Evolutionary conservation across 106 monocot species (phyloP), one percentile per base, ranked within the genome.

Genomic region (Platanthera zijinensis): DNA sequence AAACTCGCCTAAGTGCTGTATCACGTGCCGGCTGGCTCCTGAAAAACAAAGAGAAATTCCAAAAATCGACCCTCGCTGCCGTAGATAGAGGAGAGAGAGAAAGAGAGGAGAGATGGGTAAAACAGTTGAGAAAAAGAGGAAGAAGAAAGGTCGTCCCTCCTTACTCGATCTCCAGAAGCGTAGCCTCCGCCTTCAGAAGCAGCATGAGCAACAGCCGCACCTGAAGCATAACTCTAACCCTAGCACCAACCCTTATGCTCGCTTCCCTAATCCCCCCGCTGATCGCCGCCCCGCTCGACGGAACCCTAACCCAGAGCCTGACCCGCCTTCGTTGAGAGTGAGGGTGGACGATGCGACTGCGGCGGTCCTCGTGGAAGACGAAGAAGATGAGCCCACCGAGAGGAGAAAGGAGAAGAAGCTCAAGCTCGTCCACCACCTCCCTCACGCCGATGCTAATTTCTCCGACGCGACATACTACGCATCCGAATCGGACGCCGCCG

Each of bases 131-230:
- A 80, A 68, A 61, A 80, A 81, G 90, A 86, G 68, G 87, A 93
- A 91, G 93, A 97, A 93, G 91, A 97, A 97, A 70, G 97, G 97
- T 48, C 91, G 97, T 19, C 97, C 93, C 30, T 95, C 95, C 32
- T 92, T 95, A 66, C 76, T 95, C 28, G 95, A 95, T 69, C 84
- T 95, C 88, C 88, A 95, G 86, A 92, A 90, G 76, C 90, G 95
- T 3, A 92, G 75, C 82, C 89, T 95, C 57, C 91, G 93, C 45
- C 85, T 95, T 48, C 88, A 96, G 77, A 74, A 83, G 51, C 83
- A 84, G 17, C 80, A 93, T 28, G 56, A 93, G 12, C 67, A 77
- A 56, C 68, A 76, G 50, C 39, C 79, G 11, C 39, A 70, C 9
- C 70, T 6, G 46, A 70, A 70, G 70, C 45, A 47, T 47, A 89